Evolutionary conservation across 768 basidiomycete genomes (phyloP).

Genomic region (Mycena kentingensis): DNA sequence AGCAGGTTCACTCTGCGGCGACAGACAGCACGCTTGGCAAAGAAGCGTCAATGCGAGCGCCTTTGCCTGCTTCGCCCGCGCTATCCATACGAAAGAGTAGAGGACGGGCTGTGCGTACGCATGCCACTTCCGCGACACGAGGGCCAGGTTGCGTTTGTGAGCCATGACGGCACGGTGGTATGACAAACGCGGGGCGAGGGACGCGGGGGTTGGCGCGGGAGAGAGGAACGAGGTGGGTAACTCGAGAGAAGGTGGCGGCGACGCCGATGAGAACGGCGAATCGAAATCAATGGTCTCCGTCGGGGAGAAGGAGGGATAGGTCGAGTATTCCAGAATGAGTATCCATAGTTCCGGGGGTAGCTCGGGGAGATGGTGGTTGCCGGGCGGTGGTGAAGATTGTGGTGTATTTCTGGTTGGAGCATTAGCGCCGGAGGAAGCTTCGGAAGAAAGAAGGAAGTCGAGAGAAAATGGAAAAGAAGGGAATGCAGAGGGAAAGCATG

Average conservation of each 20-base stretch:
- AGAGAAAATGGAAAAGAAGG: no score
- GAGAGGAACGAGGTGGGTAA: conserved; percentile 62
- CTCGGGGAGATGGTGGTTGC: conserved; percentile 30
- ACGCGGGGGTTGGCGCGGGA: conserved; percentile 38
- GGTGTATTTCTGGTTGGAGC: no score
- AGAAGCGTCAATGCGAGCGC: conserved; percentile 38
- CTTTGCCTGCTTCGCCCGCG: conserved; percentile 50
- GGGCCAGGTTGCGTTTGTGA: conserved; percentile 50
- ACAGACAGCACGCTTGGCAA: conserved; percentile 12
- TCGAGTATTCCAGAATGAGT: conserved; percentile 62
- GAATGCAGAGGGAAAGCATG: no score
- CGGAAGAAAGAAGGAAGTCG: no score
- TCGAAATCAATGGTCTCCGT: conserved; percentile 16
- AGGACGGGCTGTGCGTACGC: conserved; percentile 54
- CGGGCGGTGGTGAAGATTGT: neutral
- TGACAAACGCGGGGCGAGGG: conserved; percentile 37
- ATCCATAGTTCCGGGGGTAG: conserved; percentile 70
- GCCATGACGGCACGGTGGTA: conserved; percentile 51
- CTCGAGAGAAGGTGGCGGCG: conserved; percentile 45
- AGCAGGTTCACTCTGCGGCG: conserved; percentile 19
- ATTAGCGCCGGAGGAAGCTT: no score
- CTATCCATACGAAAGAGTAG: conserved; percentile 74
- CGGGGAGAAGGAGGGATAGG: conserved; percentile 29
- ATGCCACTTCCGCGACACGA: conserved; percentile 61
- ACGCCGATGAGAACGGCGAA: conserved; percentile 23